These are phyloP conservation scores for Irpex sp. DNA, from an alignment of 1,284 basidiomycete genomes.

Conservation along the genomic window DNA sequence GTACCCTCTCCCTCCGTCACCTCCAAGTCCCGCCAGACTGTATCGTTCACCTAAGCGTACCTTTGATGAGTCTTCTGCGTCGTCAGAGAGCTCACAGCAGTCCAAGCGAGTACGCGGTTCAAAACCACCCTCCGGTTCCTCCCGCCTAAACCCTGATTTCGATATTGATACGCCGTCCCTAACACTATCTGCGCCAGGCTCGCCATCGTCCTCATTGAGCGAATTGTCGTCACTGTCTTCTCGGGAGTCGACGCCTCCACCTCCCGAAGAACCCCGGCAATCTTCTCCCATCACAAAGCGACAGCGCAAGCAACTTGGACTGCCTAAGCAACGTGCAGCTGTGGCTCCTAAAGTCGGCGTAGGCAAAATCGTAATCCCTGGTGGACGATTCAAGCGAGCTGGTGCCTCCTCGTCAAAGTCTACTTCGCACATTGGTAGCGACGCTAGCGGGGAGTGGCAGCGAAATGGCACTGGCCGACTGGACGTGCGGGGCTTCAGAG, in stretches of 20 bases:
- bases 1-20: conserved; percentile 20
- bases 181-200: conserved; percentile 36
- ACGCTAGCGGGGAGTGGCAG: conserved; percentile 54
- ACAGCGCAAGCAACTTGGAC: conserved; percentile 62
- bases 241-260: conserved; percentile 34
- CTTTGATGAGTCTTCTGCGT: conserved; percentile 59
- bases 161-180: conserved; percentile 42
- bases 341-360: conserved; percentile 30
- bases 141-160: conserved; percentile 19
- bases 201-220: conserved; percentile 32
- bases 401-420: conserved; percentile 21
- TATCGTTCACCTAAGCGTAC: conserved; percentile 61
- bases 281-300: conserved; percentile 48
- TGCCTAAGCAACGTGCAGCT: conserved; percentile 48
- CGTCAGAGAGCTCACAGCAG: conserved; percentile 38
- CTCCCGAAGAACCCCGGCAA: conserved; percentile 25
- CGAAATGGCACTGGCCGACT: conserved; percentile 71
- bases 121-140: neutral
- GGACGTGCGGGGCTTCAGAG: conserved; percentile 77
- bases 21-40: conserved; percentile 26
- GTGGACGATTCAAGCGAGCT: conserved; percentile 40
- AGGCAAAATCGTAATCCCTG: conserved; percentile 56
- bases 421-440: conserved; percentile 21
- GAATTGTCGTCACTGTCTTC: conserved; percentile 40
- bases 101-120: conserved; percentile 41